These are phyloP conservation scores for Nyssa sinensis DNA, from an alignment of 148 eudicot genomes.

Conservation along the genomic window DNA sequence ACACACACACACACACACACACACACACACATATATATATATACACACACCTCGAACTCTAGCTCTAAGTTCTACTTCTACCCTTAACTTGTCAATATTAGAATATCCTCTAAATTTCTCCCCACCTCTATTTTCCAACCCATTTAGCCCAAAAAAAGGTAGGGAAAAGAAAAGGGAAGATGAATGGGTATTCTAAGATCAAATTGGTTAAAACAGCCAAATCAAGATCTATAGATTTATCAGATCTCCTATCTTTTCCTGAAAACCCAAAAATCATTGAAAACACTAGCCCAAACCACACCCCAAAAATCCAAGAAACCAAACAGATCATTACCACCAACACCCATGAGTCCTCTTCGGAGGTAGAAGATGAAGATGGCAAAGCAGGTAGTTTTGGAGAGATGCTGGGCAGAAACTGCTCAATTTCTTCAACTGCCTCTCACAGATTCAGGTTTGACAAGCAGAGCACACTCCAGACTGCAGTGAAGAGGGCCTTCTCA, in stretches of 20 bases:
- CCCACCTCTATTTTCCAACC: not conserved
- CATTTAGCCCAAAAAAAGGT: not conserved
- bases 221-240: conserved; percentile 32
- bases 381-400: conserved; percentile 18
- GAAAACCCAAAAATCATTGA: conserved; percentile 18
- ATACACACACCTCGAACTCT: not conserved
- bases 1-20: not conserved
- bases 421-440: conserved; percentile 20
- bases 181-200: conserved; percentile 36
- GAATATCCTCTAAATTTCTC: not conserved
- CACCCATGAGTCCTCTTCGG: conserved; percentile 2
- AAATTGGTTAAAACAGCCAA: conserved; percentile 14
- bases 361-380: conserved; percentile 10
- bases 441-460: conserved; percentile 22
- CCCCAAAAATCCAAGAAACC: conserved; percentile 5
- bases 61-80: not conserved
- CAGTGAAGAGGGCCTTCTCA: conserved; percentile 41
- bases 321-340: conserved; percentile 7
- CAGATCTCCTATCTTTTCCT: conserved; percentile 24
- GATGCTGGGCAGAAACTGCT: conserved; percentile 25
- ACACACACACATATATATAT: not conserved
- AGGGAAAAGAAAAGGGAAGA: not conserved
- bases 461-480: conserved; percentile 14
- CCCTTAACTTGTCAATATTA: not conserved
- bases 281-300: conserved; percentile 9